phyloP scores from a whole-genome alignment of 345 rosid genomes.

The Chamaenerion angustifolium region DNA sequence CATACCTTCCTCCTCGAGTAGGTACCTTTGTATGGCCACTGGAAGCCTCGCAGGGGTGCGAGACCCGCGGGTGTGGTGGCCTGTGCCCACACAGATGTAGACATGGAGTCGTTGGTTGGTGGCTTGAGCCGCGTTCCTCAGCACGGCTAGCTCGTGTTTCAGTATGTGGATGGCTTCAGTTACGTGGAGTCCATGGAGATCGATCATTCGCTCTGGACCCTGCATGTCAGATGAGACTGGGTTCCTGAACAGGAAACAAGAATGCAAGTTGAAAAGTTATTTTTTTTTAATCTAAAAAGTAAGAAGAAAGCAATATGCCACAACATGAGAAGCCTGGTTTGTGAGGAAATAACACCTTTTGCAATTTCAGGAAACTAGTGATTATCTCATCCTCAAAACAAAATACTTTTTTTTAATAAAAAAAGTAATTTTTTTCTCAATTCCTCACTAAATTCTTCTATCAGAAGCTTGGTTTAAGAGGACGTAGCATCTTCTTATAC shows the following conservation, averaged over 20 bases:
- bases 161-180: slow-evolving; percentile 76
- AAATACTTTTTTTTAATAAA: too few relatives aligned
- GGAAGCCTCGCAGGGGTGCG: slow-evolving; percentile 93
- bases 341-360: too few relatives aligned
- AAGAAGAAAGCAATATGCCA: too few relatives aligned
- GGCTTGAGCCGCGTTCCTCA: slow-evolving; percentile 58
- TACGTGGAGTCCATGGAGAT: slow-evolving; percentile 90
- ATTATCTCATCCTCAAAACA: too few relatives aligned
- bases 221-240: slow-evolving; percentile 48
- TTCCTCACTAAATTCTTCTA: too few relatives aligned
- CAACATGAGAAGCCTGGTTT: too few relatives aligned
- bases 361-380: too few relatives aligned
- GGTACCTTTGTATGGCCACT: slow-evolving; percentile 70
- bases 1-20: slow-evolving; percentile 89
- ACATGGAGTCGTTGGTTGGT: slow-evolving; percentile 80
- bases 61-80: slow-evolving; percentile 87
- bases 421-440: too few relatives aligned
- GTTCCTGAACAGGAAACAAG: slow-evolving; percentile 37
- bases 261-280: not conserved
- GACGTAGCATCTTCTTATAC: too few relatives aligned
- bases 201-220: slow-evolving; percentile 61
- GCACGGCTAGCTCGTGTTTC: slow-evolving; percentile 65
- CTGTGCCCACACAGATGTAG: slow-evolving; percentile 87
- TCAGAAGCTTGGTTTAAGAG: too few relatives aligned
- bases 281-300: too few relatives aligned